A percentile compares a stretch with the other conserved stretches of the same genome.
Conservation (phyloP, 2,329 filamentous ascomycete genomes). For the Penicillium sp. region DNA sequence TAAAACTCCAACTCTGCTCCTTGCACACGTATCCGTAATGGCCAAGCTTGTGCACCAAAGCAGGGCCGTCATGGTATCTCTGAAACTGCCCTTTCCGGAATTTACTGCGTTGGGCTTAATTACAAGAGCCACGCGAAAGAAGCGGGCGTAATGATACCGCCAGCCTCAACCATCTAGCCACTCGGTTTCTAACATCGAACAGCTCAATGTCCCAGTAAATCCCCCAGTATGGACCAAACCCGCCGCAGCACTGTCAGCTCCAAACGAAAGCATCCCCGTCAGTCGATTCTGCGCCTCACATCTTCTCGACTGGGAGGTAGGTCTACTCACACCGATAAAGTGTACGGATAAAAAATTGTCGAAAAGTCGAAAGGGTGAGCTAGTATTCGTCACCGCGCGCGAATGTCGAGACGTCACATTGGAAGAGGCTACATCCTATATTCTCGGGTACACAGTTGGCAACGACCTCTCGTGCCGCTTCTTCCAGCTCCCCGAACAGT, state of each 20-base stretch:
- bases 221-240: constrained; percentile 13
- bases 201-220: constrained; percentile 12
- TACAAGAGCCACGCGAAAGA: constrained; percentile 9
- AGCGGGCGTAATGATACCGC: constrained; percentile 8
- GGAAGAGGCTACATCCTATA: constrained; percentile 22
- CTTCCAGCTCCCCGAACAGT: constrained; percentile 25
- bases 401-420: constrained; percentile 8
- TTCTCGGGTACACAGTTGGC: constrained; percentile 32
- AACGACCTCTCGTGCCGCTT: constrained; percentile 31
- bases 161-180: too few relatives aligned
- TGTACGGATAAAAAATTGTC: too few relatives aligned
- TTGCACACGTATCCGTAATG: constrained; percentile 18
- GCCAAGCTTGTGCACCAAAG: constrained; percentile 20
- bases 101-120: constrained; percentile 9
- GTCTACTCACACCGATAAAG: neutral
- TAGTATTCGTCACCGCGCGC: constrained; percentile 11
- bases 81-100: too few relatives aligned
- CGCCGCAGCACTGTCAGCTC: constrained; percentile 1
- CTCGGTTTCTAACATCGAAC: neutral
- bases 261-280: constrained; percentile 3
- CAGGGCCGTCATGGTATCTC: too few relatives aligned
- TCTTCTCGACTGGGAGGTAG: constrained; percentile 12
- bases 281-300: constrained; percentile 11
- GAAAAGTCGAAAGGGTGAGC: constrained; percentile 1
- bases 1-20: constrained; percentile 10